These are phyloP conservation scores for Penicillium paneum DNA, from an alignment of 2,329 filamentous ascomycete species.

Conservation along the genomic window DNA sequence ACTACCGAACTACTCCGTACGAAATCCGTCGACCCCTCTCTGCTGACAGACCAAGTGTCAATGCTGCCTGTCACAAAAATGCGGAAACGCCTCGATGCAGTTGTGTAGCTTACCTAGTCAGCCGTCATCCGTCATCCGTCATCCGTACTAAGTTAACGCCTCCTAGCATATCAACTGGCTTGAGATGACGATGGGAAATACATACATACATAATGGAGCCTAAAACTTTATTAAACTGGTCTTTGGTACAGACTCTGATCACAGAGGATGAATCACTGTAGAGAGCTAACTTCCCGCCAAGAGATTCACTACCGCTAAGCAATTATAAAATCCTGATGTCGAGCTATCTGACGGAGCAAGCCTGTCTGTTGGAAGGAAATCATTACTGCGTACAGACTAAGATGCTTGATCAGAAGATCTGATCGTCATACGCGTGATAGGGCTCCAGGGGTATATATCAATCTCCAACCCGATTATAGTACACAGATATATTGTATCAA, in stretches of 20 bases:
- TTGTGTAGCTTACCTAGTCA: neutral
- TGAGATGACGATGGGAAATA: slow-evolving; percentile 12
- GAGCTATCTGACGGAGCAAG: neutral
- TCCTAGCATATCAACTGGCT: slow-evolving; percentile 1
- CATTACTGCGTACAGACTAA: neutral
- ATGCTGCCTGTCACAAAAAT: slow-evolving; percentile 3
- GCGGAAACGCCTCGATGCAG: slow-evolving; percentile 7
- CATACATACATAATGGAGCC: neutral
- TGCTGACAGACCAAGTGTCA: neutral
- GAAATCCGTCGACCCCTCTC: neutral
- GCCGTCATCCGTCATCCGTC: neutral
- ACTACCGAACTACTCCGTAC: neutral
- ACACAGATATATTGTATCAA: neutral
- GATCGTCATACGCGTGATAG: slow-evolving; percentile 1
- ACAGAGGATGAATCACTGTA: neutral
- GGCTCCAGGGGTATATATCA: neutral
- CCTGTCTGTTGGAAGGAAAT: neutral
- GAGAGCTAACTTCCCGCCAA: neutral
- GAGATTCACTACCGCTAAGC: neutral
- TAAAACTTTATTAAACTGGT: slow-evolving; percentile 13
- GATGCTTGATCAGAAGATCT: neutral
- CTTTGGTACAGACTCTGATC: neutral
- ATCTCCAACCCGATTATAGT: neutral
- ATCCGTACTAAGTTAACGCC: neutral
- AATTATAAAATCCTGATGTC: neutral